Percentiles rank a stretch among this genome's conserved stretches.
Conservation (phyloP, 2,329 filamentous ascomycete genomes). For the Drechslerella dactyloides region DNA sequence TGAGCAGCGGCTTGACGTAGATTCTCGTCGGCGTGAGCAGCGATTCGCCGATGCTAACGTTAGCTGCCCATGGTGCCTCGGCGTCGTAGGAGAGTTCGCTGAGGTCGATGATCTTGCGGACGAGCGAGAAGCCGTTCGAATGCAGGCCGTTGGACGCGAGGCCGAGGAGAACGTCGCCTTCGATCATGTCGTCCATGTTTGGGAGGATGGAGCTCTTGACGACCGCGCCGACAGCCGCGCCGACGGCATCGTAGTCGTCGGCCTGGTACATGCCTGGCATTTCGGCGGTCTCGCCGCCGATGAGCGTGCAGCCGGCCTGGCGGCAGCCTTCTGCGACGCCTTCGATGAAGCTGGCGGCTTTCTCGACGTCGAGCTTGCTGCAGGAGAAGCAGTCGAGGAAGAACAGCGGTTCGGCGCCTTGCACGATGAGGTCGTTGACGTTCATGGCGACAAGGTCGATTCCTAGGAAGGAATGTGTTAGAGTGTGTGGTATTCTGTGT, state of each 20-base stretch:
- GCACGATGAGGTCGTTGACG: slow-evolving; percentile 95
- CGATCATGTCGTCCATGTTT: slow-evolving; percentile 73
- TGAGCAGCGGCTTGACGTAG: slow-evolving; percentile 83
- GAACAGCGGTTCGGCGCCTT: slow-evolving; percentile 91
- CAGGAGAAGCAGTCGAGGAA: slow-evolving; percentile 99
- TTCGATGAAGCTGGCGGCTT: slow-evolving; percentile 83
- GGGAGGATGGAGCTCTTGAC: slow-evolving; percentile 72
- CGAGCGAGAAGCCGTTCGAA: slow-evolving; percentile 97
- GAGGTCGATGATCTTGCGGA: slow-evolving; percentile 82
- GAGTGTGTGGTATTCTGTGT: background rate
- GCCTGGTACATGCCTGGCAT: slow-evolving; percentile 94
- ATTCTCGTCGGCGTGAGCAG: slow-evolving; percentile 90
- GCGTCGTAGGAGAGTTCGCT: slow-evolving; percentile 74
- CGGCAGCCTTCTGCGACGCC: slow-evolving; percentile 88
- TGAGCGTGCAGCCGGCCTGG: slow-evolving; percentile 82
- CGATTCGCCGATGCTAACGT: slow-evolving; percentile 71
- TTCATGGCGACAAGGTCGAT: slow-evolving; percentile 99
- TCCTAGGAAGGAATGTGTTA: slow-evolving; percentile 58
- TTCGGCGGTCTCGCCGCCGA: slow-evolving; percentile 97
- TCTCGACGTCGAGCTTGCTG: slow-evolving; percentile 79
- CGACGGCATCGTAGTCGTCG: slow-evolving; percentile 91
- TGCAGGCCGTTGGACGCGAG: slow-evolving; percentile 86
- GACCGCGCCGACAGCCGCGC: slow-evolving; percentile 86
- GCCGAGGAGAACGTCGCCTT: slow-evolving; percentile 84
- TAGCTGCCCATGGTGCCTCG: slow-evolving; percentile 75